Percentiles rank a stretch among this genome's conserved stretches.
Evolutionary conservation across 1,284 basidiomycete species (phyloP).

Genomic region (Trichosporon coremiiforme): DNA sequence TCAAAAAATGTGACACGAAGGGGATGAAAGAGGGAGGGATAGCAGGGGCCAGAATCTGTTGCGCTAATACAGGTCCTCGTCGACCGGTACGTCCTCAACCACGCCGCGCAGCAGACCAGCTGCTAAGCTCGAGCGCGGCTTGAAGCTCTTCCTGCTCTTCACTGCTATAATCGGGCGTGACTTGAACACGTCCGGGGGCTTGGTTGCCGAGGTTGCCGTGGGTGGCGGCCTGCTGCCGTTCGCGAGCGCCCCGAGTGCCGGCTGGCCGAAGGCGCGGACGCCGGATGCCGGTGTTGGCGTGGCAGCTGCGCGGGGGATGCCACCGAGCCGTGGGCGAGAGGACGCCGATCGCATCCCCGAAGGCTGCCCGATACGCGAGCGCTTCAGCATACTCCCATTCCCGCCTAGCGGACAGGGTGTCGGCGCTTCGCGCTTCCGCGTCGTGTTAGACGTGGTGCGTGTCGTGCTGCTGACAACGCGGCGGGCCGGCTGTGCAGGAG

Average conservation of each 20-base stretch:
- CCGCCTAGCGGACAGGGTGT: conserved; percentile 36
- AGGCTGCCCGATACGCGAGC: conserved; percentile 23
- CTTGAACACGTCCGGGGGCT: no score
- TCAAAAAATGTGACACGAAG: conserved; percentile 7
- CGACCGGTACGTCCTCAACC: background rate
- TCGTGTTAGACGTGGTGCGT: conserved; percentile 11
- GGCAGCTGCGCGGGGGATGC: conserved; percentile 17
- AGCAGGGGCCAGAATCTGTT: no score
- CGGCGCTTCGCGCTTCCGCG: conserved; percentile 46
- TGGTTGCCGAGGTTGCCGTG: no score
- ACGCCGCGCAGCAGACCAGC: conserved; percentile 25
- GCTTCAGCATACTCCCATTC: conserved; percentile 23
- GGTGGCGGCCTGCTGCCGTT: conserved; percentile 15
- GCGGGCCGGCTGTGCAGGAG: conserved; percentile 24
- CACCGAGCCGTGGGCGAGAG: conserved; percentile 14
- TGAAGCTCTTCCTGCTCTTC: conserved; percentile 65
- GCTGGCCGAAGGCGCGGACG: conserved; percentile 25
- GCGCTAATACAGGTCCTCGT: conserved; percentile 25
- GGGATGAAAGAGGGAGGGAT: background rate
- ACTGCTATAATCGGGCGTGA: no score
- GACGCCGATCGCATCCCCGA: background rate
- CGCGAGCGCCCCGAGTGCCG: conserved; percentile 21
- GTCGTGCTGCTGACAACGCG: background rate
- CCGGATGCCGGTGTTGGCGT: conserved; percentile 20
- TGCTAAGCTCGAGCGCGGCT: conserved; percentile 38